Base-by-base conservation (phyloP, 2,329 filamentous ascomycete species). In the Chrysoporthe deuterocubensis region DNA sequence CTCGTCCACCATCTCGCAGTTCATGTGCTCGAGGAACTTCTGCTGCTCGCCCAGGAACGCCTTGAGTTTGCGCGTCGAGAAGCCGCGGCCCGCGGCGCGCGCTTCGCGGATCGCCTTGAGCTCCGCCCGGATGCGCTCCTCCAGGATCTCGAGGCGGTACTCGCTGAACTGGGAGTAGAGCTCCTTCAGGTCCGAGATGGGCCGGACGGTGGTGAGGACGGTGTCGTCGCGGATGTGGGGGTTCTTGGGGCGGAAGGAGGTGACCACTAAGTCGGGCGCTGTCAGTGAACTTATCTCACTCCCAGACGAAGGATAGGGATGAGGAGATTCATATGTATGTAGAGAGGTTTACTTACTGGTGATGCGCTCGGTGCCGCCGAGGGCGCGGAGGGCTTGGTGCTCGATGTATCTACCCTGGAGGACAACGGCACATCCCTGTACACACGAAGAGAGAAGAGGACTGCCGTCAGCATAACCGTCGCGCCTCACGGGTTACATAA, bases 401-500 rank as follows among this genome's bases (percentile, higher is more conserved):
- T 87, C 84, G 69, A 91, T 89, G 77, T 91, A 90, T 32, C 89
- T 82, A 18, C 89, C 89, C 75, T 91, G 89, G 54, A 91, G 80
- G n/a, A 91, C 81, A 1, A 90, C 86, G 3, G 86, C 88, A 62
- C 83, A 87, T 18, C 87, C 88, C 86, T 89, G 71, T 71, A 60
- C 65, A 61, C 68, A 64, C 14, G 71, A 46, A 71, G 74, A 64
- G 32, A 72, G 50, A 60, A 71, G 74, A n/a, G 72, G 67, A 6
- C 65, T 62, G 26, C 60, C 32, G 44, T 62, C 44, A 62, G 60
- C 60, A 62, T 52, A 62, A 62, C 46, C 65, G 67, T 50, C 57
- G 57, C 32, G 64, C 57, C 34, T 62, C 14, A 69, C 37, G 46
- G 48, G 68, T 43, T 40, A 71, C 70, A 44, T 62, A 37, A 43